Base-by-base conservation (phyloP, 257 asterid species). In the Petunia secreta region DNA sequence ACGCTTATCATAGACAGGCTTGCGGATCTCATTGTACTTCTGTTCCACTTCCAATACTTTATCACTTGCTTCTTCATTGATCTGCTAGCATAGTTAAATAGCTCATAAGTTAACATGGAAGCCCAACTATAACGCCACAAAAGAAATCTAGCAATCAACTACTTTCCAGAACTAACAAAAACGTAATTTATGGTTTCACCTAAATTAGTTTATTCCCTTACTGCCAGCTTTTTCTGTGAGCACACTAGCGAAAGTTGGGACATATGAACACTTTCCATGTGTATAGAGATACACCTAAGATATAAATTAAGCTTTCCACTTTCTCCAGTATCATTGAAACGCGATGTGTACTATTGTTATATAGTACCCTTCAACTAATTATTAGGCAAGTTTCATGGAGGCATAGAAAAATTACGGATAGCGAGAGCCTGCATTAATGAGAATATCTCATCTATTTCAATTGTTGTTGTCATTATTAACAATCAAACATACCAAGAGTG, bases 21-120 rank as follows among this genome's bases (percentile, higher is more conserved):
- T 93, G 75, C 99, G 97, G 59, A 91, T 82, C 90, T 81, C 97
- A 84, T 91, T 95, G 87, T 89, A 95, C 92, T 91, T 89, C 77
- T 95, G 99, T 79, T 95, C 98, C 77, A 95, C 86, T 86, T 92
- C 97, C 91, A 95, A 86, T 76, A 93, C 99, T 76, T 93, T 88
- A 80, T 95, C 99, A 85, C 97, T 93, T 65, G 97, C 98, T 81
- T 93, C 97, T 89, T 95, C 99, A 81, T 95, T 95, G 87, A 95
- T 92, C 99, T 95, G 92, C 40, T 85, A 84, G 48, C 73, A 81
- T 58, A 77, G 55, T 80, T 46, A 10, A 14, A 53, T 82, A 64
- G 60, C 34, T 5, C 39, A 36, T n/a, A 14, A 57, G 36, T 57
- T 57, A 57, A 57, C 63, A 57, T 57, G 63, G 14, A 57, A 15